Evolutionary conservation across 2,329 filamentous ascomycete genomes (phyloP), one percentile per base, ranked within the genome.

Genomic region (Nigrospora oryzae): DNA sequence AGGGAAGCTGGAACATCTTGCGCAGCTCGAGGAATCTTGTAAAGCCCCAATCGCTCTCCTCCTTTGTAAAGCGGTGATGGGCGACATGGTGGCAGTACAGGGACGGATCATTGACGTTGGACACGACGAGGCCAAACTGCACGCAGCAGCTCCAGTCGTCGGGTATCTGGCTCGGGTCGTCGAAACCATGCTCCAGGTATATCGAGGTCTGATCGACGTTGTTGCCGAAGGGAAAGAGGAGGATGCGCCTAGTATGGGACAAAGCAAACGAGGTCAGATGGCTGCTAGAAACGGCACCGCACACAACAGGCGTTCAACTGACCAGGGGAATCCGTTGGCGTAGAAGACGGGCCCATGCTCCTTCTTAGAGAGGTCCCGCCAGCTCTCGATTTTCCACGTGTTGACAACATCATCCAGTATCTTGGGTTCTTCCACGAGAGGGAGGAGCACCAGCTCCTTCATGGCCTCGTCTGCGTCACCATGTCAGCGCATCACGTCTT

Each of bases 41-140:
- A 63, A 98, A 98, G 1, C 93, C 93, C 93, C 93, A 98, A 58
- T 98, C 93, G 19, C 89, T 89, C 65, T 98, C 93, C 37, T 97
- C 93, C 51, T 86, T 87, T 4, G 89, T 97, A 65, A 97, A 98
- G 47, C 93, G 85, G 62, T 98, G 93, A 55, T 90, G 89, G n/a
- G 93, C 93, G 37, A 73, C 77, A 70, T 89, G 83, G 56, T 95
- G 86, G 42, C 75, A 75, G 63, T 85, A 89, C 55, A 96, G 77
- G 50, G 81, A 82, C n/a, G 93, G 91, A 56, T 96, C 89, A 59
- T 91, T 88, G 38, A 85, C 84, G 64, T 97, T 98, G 84, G 88
- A 96, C 44, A 98, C 73, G 5, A 97, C 91, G 40, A 98, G 74
- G 47, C 87, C 84, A 65, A 98, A 98, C 62, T 97, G 93, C 38